These are phyloP conservation scores for Talaromyces sp. DNA, from an alignment of 2,329 filamentous ascomycete species.

Conservation along the genomic window DNA sequence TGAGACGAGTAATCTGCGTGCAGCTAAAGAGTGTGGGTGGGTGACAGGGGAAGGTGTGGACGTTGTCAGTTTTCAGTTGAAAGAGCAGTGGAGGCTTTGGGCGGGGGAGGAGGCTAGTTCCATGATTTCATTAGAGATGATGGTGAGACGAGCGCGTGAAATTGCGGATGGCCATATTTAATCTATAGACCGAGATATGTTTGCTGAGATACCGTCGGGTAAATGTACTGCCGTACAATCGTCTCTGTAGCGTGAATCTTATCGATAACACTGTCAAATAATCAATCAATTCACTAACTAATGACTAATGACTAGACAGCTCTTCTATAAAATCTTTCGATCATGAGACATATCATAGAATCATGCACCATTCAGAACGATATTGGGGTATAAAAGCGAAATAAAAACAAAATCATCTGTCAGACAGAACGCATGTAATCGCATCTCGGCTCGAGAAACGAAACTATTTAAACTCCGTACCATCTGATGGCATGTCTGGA, in stretches of 20 bases:
- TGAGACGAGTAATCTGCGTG: background rate
- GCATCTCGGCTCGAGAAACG: background rate
- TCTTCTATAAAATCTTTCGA: background rate
- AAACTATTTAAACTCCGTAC: slow-evolving; percentile 2
- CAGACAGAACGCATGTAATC: background rate
- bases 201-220: background rate
- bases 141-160: background rate
- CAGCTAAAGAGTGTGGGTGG: background rate
- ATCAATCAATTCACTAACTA: background rate
- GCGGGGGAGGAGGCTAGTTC: background rate
- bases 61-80: background rate
- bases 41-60: background rate
- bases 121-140: background rate
- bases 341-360: background rate
- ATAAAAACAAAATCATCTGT: background rate
- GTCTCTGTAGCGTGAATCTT: background rate
- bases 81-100: slow-evolving; percentile 4
- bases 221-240: background rate
- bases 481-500: background rate
- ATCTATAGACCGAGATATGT: background rate
- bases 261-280: background rate
- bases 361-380: slow-evolving; percentile 6
- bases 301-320: background rate
- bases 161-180: background rate
- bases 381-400: slow-evolving; percentile 13